Evolutionary conservation across 2,329 filamentous ascomycete genomes (phyloP).

Genomic region (Calycina herbarum): DNA sequence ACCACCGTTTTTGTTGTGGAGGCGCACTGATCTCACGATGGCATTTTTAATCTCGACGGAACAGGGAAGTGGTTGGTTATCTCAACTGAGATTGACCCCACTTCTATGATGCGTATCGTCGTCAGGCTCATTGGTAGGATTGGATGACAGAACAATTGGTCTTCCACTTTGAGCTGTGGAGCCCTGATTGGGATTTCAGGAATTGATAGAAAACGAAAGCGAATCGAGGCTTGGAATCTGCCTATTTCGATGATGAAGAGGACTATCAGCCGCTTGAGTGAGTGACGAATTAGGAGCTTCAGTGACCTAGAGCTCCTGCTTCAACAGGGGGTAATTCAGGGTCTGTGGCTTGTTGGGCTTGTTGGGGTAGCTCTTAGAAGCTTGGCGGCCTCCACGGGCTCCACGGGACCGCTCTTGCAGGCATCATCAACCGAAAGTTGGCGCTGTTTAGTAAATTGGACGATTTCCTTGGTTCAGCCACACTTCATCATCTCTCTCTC

Average conservation of each 20-base stretch:
- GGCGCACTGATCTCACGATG: background rate
- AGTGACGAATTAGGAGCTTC: background rate
- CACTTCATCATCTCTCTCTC: background rate
- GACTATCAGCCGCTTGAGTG: too few relatives aligned
- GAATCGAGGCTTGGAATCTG: too few relatives aligned
- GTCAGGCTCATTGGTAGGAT: background rate
- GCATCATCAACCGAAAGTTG: too few relatives aligned
- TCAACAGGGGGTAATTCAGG: background rate
- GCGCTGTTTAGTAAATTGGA: background rate
- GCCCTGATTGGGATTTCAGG: background rate
- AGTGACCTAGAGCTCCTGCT: background rate
- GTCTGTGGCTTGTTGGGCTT: background rate
- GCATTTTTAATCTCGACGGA: background rate
- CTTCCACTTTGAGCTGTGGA: background rate
- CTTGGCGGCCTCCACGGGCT: background rate
- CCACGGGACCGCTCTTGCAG: too few relatives aligned
- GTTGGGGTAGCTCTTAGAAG: too few relatives aligned
- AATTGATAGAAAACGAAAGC: background rate
- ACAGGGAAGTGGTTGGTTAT: background rate
- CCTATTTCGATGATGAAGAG: too few relatives aligned
- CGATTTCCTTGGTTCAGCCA: conserved; percentile 1
- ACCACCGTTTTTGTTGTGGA: background rate
- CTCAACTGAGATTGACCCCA: background rate
- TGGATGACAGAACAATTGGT: background rate
- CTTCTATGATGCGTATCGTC: background rate